These are phyloP conservation scores for Eleusine coracana DNA, from an alignment of 176 grass and related monocot genomes.

Conservation along the genomic window DNA sequence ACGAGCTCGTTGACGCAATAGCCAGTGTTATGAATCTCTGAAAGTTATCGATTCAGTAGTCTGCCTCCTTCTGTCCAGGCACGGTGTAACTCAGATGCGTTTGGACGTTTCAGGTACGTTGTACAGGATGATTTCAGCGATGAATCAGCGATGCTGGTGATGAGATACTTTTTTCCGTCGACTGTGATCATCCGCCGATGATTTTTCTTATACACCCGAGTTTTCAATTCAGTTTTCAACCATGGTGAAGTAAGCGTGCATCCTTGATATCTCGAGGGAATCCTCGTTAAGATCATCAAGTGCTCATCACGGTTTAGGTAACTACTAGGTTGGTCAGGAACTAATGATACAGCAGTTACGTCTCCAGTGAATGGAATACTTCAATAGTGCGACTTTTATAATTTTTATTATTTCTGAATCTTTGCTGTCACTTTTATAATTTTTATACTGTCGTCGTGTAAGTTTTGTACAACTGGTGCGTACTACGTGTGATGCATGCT, in stretches of 20 bases:
- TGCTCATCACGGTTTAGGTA: not conserved
- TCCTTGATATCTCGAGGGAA: not conserved
- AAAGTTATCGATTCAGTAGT: not conserved
- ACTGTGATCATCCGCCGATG: not conserved
- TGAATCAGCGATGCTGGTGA: not conserved
- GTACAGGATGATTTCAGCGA: not conserved
- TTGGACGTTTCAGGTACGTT: not conserved
- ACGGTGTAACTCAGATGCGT: not conserved
- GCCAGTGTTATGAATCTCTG: not conserved
- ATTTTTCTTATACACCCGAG: too few relatives aligned
- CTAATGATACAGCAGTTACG: not conserved
- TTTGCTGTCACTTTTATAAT: not conserved
- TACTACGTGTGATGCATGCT: not conserved
- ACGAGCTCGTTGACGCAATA: too few relatives aligned
- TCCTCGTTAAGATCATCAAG: conserved; percentile 1
- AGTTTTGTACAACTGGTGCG: not conserved
- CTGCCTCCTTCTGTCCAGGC: conserved; percentile 14
- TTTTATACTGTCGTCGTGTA: not conserved
- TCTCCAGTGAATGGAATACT: not conserved
- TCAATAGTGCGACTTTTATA: not conserved
- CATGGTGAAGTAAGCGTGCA: conserved; percentile 13
- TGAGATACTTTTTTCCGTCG: not conserved
- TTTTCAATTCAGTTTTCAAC: not conserved
- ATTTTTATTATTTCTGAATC: not conserved
- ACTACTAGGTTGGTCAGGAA: not conserved